phyloP scores from a whole-genome alignment of 179 eudicot species.

The Silene noctiflora region DNA sequence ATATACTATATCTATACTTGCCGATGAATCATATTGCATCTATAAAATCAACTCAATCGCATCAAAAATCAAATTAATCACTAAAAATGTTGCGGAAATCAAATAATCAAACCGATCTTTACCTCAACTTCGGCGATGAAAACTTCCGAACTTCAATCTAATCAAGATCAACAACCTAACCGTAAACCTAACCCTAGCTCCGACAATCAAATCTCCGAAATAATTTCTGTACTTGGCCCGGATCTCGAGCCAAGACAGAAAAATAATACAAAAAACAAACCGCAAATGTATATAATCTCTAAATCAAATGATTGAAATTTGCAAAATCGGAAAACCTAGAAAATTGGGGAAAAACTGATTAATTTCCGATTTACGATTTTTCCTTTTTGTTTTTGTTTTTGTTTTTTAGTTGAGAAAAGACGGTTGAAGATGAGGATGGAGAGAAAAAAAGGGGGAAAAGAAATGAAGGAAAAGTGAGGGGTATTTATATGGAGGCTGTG shows the following conservation, averaged over 20 bases:
- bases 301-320: no score
- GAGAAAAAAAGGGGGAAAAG: not conserved
- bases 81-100: not conserved
- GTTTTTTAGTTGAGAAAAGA: no score
- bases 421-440: conserved; percentile 4
- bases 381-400: not conserved
- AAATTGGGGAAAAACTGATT: not conserved
- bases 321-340: conserved; percentile 7
- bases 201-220: not conserved
- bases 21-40: no score
- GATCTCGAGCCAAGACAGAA: conserved; percentile 97
- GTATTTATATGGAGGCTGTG: conserved; percentile 63
- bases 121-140: not conserved
- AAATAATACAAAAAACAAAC: not conserved
- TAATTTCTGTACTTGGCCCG: conserved; percentile 74
- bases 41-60: not conserved
- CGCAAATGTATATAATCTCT: not conserved
- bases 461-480: conserved; percentile 30
- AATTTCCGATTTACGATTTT: not conserved
- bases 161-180: not conserved
- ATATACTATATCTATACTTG: not conserved
- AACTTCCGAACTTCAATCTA: not conserved
- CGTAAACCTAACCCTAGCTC: not conserved
- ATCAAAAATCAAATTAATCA: not conserved
- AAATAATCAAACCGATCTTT: not conserved